Conservation (phyloP, 495 filamentous ascomycete genomes). For the Penicillium riverlandense region DNA sequence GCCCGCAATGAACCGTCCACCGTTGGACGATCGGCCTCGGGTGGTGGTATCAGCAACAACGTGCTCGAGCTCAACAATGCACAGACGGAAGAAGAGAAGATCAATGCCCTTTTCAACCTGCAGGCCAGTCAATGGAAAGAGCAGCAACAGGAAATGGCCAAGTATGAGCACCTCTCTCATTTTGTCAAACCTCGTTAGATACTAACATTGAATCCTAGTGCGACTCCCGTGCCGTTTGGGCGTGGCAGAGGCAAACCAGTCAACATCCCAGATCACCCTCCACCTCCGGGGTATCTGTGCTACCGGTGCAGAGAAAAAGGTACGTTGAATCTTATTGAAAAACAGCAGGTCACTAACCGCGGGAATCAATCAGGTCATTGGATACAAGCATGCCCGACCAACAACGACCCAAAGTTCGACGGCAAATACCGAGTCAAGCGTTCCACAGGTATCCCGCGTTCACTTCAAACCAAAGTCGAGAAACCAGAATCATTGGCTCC, state of each 20-base stretch:
- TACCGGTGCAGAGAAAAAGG: constrained; percentile 97
- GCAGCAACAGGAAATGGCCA: constrained; percentile 86
- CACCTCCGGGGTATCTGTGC: constrained; percentile 89
- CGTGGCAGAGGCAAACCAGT: constrained; percentile 52
- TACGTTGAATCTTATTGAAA: constrained; percentile 8
- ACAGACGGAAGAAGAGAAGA: constrained; percentile 84
- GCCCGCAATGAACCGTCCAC: constrained; percentile 59
- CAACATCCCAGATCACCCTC: constrained; percentile 82
- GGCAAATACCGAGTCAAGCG: constrained; percentile 84
- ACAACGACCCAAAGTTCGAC: constrained; percentile 93
- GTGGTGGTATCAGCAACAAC: constrained; percentile 41
- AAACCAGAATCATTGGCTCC: constrained; percentile 70
- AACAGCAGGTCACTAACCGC: too few species aligned
- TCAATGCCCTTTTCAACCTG: constrained; percentile 80
- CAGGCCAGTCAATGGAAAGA: constrained; percentile 81
- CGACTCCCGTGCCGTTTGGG: constrained; percentile 54
- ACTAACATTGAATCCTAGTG: constrained; percentile 43
- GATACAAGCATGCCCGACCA: constrained; percentile 96
- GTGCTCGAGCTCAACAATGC: constrained; percentile 58
- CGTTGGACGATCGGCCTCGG: constrained; percentile 36
- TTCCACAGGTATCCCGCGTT: constrained; percentile 91
- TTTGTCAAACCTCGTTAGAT: not conserved
- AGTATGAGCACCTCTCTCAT: constrained; percentile 51
- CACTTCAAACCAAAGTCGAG: constrained; percentile 87
- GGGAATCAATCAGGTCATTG: constrained; percentile 59